Base-by-base conservation (phyloP, 1,139 yeast genomes). In the Blastobotrys ciferrii region DNA sequence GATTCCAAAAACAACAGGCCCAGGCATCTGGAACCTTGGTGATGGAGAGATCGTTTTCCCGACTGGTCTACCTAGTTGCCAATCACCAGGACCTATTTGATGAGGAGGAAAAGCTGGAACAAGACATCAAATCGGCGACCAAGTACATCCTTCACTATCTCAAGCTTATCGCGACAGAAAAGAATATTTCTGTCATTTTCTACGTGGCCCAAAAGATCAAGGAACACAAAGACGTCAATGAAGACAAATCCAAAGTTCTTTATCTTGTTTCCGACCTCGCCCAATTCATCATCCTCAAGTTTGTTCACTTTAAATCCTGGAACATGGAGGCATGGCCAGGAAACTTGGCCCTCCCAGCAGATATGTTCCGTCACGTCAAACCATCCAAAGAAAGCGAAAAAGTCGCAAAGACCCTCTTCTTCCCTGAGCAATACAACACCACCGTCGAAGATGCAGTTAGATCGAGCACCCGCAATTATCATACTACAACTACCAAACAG, bases 321-420 rank as follows among this genome's bases (percentile, higher is more conserved):
- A 77, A 78, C 18, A 72, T 86, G 53, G 78, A 82, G 30, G 81
- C 91, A 0, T 89, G 92, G 81, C 95, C 96, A 0, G 94, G 92
- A 0, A 84, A 82, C 57, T 65, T 85, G 25, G 78, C 78, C 32
- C 66, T 88, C 23, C 84, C 94, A 0, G 67, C 74, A 11, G 95
- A 87, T 59, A 66, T 85, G 9, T 87, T 75, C 65, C 69, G 73
- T 11, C 80, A 81, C 84, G 75, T 63, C 69, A 1, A 66, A 72
- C 37, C 60, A n/a, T 19, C 40, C 55, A 4, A 46, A 50, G 5
- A 41, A 43, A 17, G 62, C 62, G 36, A 53, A 64, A 55, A 50
- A 59, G 59, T 58, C 53, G 58, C 59, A 61, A 53, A 46, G 51
- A 1, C 75, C 69, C 12, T 72, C 77, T 3, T 83, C 72, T 58